Evolutionary conservation across 2,329 filamentous ascomycete genomes (phyloP).

Genomic region (Aspergillus fructus): DNA sequence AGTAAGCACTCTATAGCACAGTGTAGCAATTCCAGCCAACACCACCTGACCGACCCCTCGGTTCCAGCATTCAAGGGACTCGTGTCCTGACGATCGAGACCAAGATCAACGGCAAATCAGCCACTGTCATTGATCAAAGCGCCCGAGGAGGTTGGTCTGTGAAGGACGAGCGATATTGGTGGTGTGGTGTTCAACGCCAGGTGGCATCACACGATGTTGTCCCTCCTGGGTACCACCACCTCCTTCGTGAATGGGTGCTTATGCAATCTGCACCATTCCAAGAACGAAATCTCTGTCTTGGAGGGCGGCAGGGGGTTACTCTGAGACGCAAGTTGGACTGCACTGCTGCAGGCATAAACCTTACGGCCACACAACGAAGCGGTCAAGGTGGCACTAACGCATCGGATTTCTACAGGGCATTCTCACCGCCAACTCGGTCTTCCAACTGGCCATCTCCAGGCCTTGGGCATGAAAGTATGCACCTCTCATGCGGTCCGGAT

Average conservation of each 20-base stretch:
- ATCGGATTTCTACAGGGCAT: neutral
- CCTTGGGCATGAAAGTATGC: neutral
- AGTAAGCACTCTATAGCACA: neutral
- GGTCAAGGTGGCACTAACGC: conserved; percentile 19
- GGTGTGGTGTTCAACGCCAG: neutral
- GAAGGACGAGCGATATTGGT: neutral
- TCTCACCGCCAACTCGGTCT: neutral
- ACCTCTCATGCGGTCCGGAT: too few species aligned
- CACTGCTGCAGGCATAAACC: conserved; percentile 27
- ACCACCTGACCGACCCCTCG: neutral
- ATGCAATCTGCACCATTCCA: neutral
- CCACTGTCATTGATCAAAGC: neutral
- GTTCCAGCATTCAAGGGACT: neutral
- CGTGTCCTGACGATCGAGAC: neutral
- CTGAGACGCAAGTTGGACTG: conserved; percentile 10
- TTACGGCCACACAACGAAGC: conserved; percentile 27
- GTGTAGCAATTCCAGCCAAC: neutral
- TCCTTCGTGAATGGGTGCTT: neutral
- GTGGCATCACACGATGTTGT: conserved; percentile 2
- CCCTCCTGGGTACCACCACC: neutral
- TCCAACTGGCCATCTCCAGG: neutral
- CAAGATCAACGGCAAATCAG: neutral
- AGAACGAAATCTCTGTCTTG: neutral
- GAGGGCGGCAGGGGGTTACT: neutral
- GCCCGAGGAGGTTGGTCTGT: neutral